A percentile compares a stretch with the other conserved stretches of the same genome.
Conservation (phyloP, 192 early-diverging fungal species). For the Haplosporangium gracile region DNA sequence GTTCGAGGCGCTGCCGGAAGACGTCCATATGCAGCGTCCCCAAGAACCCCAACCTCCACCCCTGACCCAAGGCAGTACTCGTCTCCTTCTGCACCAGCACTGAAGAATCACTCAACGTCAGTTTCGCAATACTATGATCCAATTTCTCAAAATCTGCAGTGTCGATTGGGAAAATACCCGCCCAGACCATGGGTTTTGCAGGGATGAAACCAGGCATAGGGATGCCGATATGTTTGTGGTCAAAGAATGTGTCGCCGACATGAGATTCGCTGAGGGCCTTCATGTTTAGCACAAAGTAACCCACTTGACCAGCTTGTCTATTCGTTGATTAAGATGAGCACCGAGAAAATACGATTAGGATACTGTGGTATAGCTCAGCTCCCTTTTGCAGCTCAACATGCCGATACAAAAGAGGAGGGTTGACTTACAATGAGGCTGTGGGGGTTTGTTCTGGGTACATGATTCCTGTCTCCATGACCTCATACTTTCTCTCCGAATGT, state of each 20-base stretch:
- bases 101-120: slow-evolving; percentile 96
- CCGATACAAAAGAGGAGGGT: background rate
- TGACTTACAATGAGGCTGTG: slow-evolving; percentile 67
- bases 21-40: slow-evolving; percentile 99
- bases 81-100: slow-evolving; percentile 91
- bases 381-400: background rate
- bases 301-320: slow-evolving; percentile 86
- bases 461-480: slow-evolving; percentile 91
- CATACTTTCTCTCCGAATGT: slow-evolving; percentile 85
- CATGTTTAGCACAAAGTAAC: slow-evolving; percentile 94
- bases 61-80: slow-evolving; percentile 91
- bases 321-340: background rate
- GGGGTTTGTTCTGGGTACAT: slow-evolving; percentile 93
- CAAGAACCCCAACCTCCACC: slow-evolving; percentile 95
- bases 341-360: too few species aligned
- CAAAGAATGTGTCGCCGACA: slow-evolving; percentile 96
- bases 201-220: slow-evolving; percentile 92
- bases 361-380: background rate
- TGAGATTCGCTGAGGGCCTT: slow-evolving; percentile 92
- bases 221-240: slow-evolving; percentile 73
- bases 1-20: slow-evolving; percentile 92
- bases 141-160: slow-evolving; percentile 89
- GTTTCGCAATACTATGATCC: slow-evolving; percentile 91
- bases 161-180: slow-evolving; percentile 94
- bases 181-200: slow-evolving; percentile 96